Conservation (phyloP, 2,329 filamentous ascomycete species). For the Chalara sp. region DNA sequence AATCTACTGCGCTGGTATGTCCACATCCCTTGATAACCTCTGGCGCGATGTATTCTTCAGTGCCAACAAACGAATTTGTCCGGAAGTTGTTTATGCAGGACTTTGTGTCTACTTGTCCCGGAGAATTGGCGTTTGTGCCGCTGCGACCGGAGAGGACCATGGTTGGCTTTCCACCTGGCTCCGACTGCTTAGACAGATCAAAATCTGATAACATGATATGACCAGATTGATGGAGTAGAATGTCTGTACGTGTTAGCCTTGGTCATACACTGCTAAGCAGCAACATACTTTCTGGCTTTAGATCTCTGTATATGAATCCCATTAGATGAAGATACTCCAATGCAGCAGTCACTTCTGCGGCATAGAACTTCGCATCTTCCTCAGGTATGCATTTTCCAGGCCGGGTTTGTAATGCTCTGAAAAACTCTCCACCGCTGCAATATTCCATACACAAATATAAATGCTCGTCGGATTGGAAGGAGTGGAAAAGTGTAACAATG, state of each 20-base stretch:
- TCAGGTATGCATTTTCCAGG: constrained; percentile 97
- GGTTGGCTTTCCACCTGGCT: constrained; percentile 88
- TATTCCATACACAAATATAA: constrained; percentile 99
- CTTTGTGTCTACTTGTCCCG: constrained; percentile 97
- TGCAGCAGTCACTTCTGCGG: constrained; percentile 92
- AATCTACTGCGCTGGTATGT: constrained; percentile 96
- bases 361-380: constrained; percentile 94
- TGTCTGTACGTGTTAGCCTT: constrained; percentile 56
- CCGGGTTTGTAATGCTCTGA: constrained; percentile 89
- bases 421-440: constrained; percentile 97
- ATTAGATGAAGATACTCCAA: constrained; percentile 96
- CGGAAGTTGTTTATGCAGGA: constrained; percentile 98
- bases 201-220: constrained; percentile 99
- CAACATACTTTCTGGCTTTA: constrained; percentile 89
- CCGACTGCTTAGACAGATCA: constrained; percentile 95
- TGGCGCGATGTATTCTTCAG: constrained; percentile 97
- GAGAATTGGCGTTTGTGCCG: constrained; percentile 75
- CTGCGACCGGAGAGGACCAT: constrained; percentile 84
- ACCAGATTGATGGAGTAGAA: constrained; percentile 95
- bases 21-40: constrained; percentile 98
- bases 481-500: constrained; percentile 97
- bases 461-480: constrained; percentile 97
- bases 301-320: constrained; percentile 97
- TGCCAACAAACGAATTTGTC: constrained; percentile 97
- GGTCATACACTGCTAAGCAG: no score